phyloP scores from a whole-genome alignment of 139 green algal genomes.

The Pleodorina starrii region DNA sequence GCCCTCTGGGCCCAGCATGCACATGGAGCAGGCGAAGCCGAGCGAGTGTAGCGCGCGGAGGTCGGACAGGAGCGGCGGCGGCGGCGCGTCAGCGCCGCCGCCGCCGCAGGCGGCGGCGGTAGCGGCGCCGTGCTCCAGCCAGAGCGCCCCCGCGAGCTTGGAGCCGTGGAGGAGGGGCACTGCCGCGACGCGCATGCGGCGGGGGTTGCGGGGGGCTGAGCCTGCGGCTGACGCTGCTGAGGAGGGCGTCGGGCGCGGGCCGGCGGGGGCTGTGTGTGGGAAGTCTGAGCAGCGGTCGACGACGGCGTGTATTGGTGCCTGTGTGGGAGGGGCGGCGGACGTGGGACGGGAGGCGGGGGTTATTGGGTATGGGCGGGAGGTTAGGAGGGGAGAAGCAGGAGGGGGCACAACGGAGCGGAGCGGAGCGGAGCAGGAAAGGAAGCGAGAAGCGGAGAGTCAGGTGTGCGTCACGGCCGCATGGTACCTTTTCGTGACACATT shows the following conservation, averaged over 20 bases:
- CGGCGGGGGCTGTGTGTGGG: too few relatives aligned
- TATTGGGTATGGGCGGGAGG: too few relatives aligned
- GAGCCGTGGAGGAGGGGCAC: conserved; percentile 21
- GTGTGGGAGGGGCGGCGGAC: not conserved
- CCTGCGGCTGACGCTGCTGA: not conserved
- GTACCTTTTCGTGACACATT: not conserved
- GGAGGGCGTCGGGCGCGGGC: too few relatives aligned
- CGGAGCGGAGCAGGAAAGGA: too few relatives aligned
- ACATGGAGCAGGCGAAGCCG: conserved; percentile 28
- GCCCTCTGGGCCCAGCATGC: not conserved
- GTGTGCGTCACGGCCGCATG: too few relatives aligned
- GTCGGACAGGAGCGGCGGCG: not conserved
- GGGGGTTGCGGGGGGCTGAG: not conserved
- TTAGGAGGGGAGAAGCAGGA: too few relatives aligned
- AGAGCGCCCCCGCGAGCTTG: conserved; percentile 1
- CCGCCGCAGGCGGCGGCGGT: not conserved
- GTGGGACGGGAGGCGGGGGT: too few relatives aligned
- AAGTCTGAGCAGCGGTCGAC: not conserved
- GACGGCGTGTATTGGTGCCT: not conserved
- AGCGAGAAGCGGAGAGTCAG: too few relatives aligned
- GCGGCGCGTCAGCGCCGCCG: not conserved
- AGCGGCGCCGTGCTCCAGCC: not conserved
- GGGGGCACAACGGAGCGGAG: too few relatives aligned
- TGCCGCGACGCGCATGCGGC: not conserved
- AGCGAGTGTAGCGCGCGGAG: not conserved